A percentile compares a stretch with the other conserved stretches of the same genome.
phyloP scores from a whole-genome alignment of 2,329 filamentous ascomycete species.

The Trichoderma endophyticum region DNA sequence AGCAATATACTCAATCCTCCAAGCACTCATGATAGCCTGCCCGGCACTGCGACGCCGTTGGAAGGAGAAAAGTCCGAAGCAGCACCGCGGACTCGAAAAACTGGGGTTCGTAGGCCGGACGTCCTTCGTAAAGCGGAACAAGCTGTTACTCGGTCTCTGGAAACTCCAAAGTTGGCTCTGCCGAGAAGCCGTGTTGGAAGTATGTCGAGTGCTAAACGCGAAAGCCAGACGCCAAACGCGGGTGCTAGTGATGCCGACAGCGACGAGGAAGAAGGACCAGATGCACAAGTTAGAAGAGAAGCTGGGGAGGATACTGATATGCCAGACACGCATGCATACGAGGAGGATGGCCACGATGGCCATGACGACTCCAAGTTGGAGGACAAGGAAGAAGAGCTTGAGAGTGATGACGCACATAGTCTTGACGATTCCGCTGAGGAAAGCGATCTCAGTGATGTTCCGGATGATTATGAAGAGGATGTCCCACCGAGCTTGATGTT shows the following conservation, averaged over 20 bases:
- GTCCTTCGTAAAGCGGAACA: slow-evolving; percentile 61
- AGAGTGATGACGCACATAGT: slow-evolving; percentile 45
- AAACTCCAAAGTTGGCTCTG: slow-evolving; percentile 44
- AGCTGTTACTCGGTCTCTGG: slow-evolving; percentile 49
- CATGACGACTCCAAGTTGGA: slow-evolving; percentile 29
- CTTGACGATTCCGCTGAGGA: slow-evolving; percentile 65
- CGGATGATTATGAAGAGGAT: slow-evolving; percentile 57
- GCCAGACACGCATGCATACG: slow-evolving; percentile 38
- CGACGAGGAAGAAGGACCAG: slow-evolving; percentile 41
- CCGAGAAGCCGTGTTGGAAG: slow-evolving; percentile 51
- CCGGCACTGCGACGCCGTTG: slow-evolving; percentile 34
- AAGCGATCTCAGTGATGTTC: slow-evolving; percentile 65
- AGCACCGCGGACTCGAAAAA: slow-evolving; percentile 39
- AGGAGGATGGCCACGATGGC: slow-evolving; percentile 31
- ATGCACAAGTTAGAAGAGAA: slow-evolving; percentile 38
- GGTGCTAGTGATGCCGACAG: slow-evolving; percentile 37
- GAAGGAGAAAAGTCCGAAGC: slow-evolving; percentile 42
- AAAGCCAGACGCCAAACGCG: slow-evolving; percentile 38
- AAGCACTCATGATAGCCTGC: slow-evolving; percentile 37
- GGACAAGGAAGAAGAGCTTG: slow-evolving; percentile 27
- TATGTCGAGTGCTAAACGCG: slow-evolving; percentile 48
- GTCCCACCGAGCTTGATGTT: slow-evolving; percentile 53
- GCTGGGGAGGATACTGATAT: slow-evolving; percentile 40
- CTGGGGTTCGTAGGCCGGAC: slow-evolving; percentile 53
- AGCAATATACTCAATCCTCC: slow-evolving; percentile 43